A percentile compares a stretch with the other conserved stretches of the same genome.
phyloP scores from a whole-genome alignment of 1,284 basidiomycete species.

The Heliocybe sulcata region DNA sequence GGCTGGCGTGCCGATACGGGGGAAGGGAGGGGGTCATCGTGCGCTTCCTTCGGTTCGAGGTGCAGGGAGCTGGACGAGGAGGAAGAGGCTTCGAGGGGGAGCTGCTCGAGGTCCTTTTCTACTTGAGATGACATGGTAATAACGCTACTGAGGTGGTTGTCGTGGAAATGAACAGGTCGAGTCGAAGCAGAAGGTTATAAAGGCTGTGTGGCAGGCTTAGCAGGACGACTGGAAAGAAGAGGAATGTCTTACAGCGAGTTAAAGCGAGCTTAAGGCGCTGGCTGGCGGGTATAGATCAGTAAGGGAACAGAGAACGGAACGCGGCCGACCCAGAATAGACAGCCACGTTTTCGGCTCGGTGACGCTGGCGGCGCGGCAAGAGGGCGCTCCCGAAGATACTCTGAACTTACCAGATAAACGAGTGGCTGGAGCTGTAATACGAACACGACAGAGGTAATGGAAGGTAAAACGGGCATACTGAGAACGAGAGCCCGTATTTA shows the following conservation, averaged over 20 bases:
- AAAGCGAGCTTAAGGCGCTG: neutral
- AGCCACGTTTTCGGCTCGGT: slow-evolving; percentile 1
- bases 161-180: neutral
- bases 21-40: slow-evolving; percentile 35
- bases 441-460: no score
- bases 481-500: no score
- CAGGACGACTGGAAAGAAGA: neutral
- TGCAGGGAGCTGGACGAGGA: neutral
- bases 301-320: neutral
- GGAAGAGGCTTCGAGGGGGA: neutral
- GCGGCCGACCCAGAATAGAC: neutral
- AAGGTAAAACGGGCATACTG: no score
- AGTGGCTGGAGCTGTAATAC: no score
- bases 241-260: neutral
- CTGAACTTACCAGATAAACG: no score
- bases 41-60: neutral
- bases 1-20: slow-evolving; percentile 39
- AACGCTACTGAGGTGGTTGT: neutral
- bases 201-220: neutral
- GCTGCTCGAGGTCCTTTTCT: slow-evolving; percentile 2
- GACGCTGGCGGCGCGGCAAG: neutral
- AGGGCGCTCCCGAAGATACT: no score
- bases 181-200: neutral
- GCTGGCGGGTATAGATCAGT: neutral
- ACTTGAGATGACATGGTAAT: neutral